Base-by-base conservation (phyloP, 1,284 basidiomycete species). In the Malassezia equina region DNA sequence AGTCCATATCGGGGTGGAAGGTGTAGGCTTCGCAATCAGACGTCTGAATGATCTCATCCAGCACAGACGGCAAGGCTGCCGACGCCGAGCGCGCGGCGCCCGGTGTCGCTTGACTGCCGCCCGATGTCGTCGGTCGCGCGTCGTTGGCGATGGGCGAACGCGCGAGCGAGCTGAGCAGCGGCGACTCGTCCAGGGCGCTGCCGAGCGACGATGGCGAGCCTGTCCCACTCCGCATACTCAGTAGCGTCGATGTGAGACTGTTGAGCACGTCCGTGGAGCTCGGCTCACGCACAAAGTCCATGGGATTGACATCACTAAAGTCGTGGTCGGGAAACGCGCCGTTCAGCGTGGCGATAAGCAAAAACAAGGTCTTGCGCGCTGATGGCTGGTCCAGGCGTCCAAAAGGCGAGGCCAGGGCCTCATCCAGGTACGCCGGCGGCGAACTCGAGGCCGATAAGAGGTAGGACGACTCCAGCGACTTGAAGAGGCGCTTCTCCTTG, bases 321-420 rank as follows among this genome's bases (percentile, higher is more conserved):
- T 96, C 91, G 77, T 96, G 84, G 80, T 96, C 93, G 0, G 91
- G 91, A 75, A 94, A 98, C 3, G 93, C 91, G 66, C 89, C 83
- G 78, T 98, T 98, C 69, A 98, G 85, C 3, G 90, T 91, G 13
- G 90, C 86, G 66, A 98, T 95, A 71, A 98, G 85, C 51, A 94
- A 82, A 78, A 88, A 90, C 47, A 91, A 82, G 2, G 86, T 89
- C 81, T 90, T 91, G 67, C 89, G 80, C 31, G 86, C 84, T 32
- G 73, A 69, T 0, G 75, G 69, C 60, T 77, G 69, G 60, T 79
- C 77, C 48, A 79, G 72, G 7, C 75, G 75, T 17, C 78, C 78
- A 34, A 73, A 73, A 17, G 71, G 69, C 24, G 70, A 72, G 1
- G 63, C 62, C 3, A 67, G 61, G 13, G 63, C 62, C 53, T 58